Evolutionary conservation across 2,329 filamentous ascomycete species (phyloP).

Genomic region (Fusarium sp.): DNA sequence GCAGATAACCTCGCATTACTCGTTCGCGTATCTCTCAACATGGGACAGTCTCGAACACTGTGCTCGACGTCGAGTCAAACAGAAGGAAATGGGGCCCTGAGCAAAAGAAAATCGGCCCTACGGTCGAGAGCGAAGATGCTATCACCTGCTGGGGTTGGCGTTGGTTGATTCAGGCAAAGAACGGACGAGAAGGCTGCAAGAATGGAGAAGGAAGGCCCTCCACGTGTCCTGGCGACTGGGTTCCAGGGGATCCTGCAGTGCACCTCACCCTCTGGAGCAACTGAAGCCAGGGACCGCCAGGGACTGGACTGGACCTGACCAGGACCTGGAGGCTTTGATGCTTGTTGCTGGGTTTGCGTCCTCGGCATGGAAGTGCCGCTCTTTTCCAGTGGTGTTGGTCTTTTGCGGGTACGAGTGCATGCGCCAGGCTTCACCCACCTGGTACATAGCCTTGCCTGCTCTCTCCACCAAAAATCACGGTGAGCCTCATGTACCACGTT

Average conservation of each 20-base stretch:
- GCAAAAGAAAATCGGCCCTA: constrained; percentile 8
- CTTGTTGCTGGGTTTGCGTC: not conserved
- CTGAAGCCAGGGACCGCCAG: constrained; percentile 10
- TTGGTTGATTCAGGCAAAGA: constrained; percentile 24
- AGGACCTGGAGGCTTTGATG: not conserved
- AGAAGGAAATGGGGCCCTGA: not conserved
- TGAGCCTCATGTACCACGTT: constrained; percentile 23
- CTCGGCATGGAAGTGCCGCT: constrained; percentile 36
- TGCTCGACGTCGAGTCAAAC: constrained; percentile 8
- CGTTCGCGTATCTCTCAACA: not conserved
- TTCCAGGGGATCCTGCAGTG: constrained; percentile 20
- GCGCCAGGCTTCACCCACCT: constrained; percentile 15
- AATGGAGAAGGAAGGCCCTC: constrained; percentile 6
- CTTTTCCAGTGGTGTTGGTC: not conserved
- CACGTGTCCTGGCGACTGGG: constrained; percentile 32
- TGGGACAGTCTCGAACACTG: constrained; percentile 10
- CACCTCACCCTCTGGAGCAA: constrained; percentile 4
- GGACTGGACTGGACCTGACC: not conserved
- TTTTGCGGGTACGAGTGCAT: constrained; percentile 21
- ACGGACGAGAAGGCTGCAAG: not conserved
- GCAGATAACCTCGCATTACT: not conserved
- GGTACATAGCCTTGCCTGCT: constrained; percentile 19
- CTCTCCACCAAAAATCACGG: constrained; percentile 9
- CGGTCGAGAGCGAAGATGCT: constrained; percentile 1
- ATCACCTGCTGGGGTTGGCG: constrained; percentile 7